Evolutionary conservation across 2,329 filamentous ascomycete species (phyloP).

Genomic region (Metarhizium sp.): DNA sequence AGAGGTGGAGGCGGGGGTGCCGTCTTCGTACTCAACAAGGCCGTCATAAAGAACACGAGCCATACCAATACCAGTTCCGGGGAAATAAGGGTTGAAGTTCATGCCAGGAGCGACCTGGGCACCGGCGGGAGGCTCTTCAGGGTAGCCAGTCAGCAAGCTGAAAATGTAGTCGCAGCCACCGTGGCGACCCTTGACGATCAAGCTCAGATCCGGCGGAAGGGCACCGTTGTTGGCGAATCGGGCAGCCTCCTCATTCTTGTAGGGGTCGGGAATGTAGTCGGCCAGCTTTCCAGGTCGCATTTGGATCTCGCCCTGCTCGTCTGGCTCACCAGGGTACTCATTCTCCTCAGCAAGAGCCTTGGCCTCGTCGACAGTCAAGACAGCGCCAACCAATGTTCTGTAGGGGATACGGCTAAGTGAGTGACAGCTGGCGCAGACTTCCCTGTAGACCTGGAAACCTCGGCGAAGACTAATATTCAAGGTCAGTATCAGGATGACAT

Average conservation of each 20-base stretch:
- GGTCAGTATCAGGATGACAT: not conserved
- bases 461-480: constrained; percentile 67
- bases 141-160: constrained; percentile 91
- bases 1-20: constrained; percentile 84
- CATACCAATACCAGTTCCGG: constrained; percentile 97
- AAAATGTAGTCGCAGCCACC: constrained; percentile 99
- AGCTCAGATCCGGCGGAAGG: constrained; percentile 89
- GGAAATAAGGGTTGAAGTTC: constrained; percentile 99
- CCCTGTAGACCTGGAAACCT: constrained; percentile 98
- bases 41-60: constrained; percentile 96
- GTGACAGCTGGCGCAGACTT: constrained; percentile 97
- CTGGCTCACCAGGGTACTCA: constrained; percentile 97
- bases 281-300: constrained; percentile 98
- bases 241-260: constrained; percentile 98
- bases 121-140: constrained; percentile 89
- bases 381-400: constrained; percentile 78
- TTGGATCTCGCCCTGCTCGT: constrained; percentile 95
- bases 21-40: constrained; percentile 96
- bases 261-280: constrained; percentile 88
- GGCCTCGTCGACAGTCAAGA: constrained; percentile 96
- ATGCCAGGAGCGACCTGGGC: constrained; percentile 77
- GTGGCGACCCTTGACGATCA: constrained; percentile 97
- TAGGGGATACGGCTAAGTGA: constrained; percentile 91
- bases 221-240: constrained; percentile 98
- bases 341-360: constrained; percentile 96